Conservation (phyloP, 2,329 filamentous ascomycete genomes). For the Corinectria fuckeliana region DNA sequence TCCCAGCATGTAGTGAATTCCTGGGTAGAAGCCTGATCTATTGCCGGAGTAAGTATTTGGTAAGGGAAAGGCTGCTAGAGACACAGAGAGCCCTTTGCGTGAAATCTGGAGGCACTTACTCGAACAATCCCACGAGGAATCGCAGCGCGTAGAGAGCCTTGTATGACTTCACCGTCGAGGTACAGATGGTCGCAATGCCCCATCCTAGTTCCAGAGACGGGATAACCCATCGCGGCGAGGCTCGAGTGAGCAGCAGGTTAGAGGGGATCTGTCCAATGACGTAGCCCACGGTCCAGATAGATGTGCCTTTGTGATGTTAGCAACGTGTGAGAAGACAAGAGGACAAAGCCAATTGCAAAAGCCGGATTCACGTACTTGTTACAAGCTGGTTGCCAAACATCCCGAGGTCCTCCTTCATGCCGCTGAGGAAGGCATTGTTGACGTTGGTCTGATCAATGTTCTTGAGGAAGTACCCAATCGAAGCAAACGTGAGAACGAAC, state of each 20-base stretch:
- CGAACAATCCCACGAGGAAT: slow-evolving; percentile 27
- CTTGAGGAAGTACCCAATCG: slow-evolving; percentile 44
- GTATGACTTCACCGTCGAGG: slow-evolving; percentile 18
- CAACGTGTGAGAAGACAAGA: too few species aligned
- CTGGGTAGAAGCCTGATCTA: slow-evolving; percentile 26
- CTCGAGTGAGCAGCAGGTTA: slow-evolving; percentile 22
- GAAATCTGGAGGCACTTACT: slow-evolving; percentile 12
- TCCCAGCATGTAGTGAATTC: slow-evolving; percentile 31
- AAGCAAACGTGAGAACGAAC: slow-evolving; percentile 44
- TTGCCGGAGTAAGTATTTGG: background rate
- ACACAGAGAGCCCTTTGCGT: background rate
- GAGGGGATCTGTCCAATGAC: slow-evolving; percentile 26
- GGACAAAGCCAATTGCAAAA: background rate
- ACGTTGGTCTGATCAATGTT: slow-evolving; percentile 50
- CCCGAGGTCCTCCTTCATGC: slow-evolving; percentile 32
- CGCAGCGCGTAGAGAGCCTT: slow-evolving; percentile 20
- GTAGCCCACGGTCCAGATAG: slow-evolving; percentile 27
- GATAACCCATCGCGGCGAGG: slow-evolving; percentile 28
- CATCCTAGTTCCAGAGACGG: slow-evolving; percentile 25
- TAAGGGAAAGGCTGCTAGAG: background rate
- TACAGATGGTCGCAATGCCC: slow-evolving; percentile 25
- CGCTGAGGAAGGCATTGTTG: slow-evolving; percentile 44
- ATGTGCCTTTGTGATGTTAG: slow-evolving; percentile 5
- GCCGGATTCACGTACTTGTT: slow-evolving; percentile 20
- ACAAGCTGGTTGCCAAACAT: slow-evolving; percentile 33